Evolutionary conservation across 768 basidiomycete genomes (phyloP), one percentile per base, ranked within the genome.

Genomic region (Trametes punicea): DNA sequence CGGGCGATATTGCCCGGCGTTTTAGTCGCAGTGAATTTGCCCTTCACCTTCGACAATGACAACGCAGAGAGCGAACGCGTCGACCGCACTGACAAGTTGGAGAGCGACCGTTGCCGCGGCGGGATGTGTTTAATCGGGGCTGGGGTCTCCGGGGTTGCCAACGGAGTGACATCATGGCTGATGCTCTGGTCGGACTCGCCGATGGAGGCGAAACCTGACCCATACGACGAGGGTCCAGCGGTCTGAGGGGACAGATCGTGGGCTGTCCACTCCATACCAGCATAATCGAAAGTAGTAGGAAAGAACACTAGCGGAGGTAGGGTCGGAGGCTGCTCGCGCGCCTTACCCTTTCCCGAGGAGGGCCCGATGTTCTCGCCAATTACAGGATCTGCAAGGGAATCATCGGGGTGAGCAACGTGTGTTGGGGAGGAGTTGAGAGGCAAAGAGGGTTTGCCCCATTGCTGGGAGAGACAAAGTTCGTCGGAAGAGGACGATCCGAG

Each of bases 231-330:
- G 31, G 66, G 67, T 52, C 60, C 70, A 40, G 64, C 64, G 53
- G 66, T 56, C 51, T 69, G 58, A 39, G 67, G 56, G 42, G 67
- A 59, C 31, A 58, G 23, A 41, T 61, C 52, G 46, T 62, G 59
- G 51, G 72, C 46, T 38, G 67, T 54, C 67, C 65, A 64, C 33
- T 64, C 59, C 21, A 46, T 33, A 40, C 38, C 56, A 20, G 42
- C 56, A 62, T 77, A 80, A 48, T 70, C 72, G 59, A 87, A 74
- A 53, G 76, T 75, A 33, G 85, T 73, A 27, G 81, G 74, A 47
- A 81, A 75, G 64, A 90, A 83, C 29, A 77, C 72, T 56, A 88
- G 74, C 59, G 87, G 85, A 56, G 88, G 85, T 57, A 88, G 76
- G 66, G 75, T 75, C 55, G 87, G 83, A 42, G 85, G 80, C 30